Evolutionary conservation across 805 yeast species (phyloP), one percentile per base, ranked within the genome.

Genomic region (Metschnikowia rubicola): DNA sequence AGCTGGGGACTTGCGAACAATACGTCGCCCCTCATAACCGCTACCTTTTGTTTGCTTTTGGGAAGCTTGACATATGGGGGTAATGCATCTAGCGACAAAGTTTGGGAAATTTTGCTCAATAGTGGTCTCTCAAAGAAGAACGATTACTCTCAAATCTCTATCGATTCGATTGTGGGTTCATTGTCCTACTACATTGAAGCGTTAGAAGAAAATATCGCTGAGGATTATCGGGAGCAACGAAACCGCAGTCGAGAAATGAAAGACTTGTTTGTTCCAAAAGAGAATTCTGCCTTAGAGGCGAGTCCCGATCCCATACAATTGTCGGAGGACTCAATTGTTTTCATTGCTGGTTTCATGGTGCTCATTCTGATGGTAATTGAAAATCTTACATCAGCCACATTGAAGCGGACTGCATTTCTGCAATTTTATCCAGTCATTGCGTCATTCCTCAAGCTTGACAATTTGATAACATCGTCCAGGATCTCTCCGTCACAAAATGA

Each of bases 1-100:
- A 80, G 79, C 46, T 94, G 98, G 98, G 95, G 96, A 0, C 74
- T 94, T 2, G 81, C 80, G 49, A 83, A 87, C 57, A 89, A 83
- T 51, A 68, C 75, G 1, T 88, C 88, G 12, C 84, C 92, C 9
- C 71, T 89, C 41, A 88, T 90, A 70, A 79, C 88, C 43, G 86
- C 98, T 0, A 79, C 96, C 0, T 89, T 84, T 58, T 81, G 91
- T 53, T 74, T 88, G 47, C 78, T 92, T 75, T 70, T 92, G 47
- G 83, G 95, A 2, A 84, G 94, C 6, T 70, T 92, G 35, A 75
- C 94, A 0, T 73, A 76, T 15, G 84, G 86, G n/a, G 68, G 74
- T 2, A 74, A 74, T 19, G 76, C 79, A 48, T 78, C 89, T 2
- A 62, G 71, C 17, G 55, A 54, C 15, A 65, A 56, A 44, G 61